These are phyloP conservation scores for Aspergillus sparsus DNA, from an alignment of 495 filamentous ascomycete genomes.

Conservation along the genomic window DNA sequence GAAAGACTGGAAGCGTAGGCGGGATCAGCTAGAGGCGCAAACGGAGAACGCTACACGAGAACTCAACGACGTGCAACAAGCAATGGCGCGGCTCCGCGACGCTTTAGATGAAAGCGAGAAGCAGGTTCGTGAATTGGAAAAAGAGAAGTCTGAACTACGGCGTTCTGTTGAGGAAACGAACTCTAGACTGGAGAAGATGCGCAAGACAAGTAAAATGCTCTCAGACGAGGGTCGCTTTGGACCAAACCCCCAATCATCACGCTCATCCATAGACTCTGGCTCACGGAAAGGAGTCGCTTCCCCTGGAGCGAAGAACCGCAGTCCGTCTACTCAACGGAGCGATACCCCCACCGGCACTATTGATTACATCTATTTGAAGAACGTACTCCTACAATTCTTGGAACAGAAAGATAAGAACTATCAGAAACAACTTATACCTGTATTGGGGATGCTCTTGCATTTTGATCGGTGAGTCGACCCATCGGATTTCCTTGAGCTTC, in stretches of 20 bases:
- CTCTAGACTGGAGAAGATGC: conserved; percentile 72
- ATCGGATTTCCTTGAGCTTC: neutral
- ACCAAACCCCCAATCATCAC: conserved; percentile 54
- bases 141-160: conserved; percentile 73
- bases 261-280: conserved; percentile 68
- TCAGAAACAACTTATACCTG: conserved; percentile 87
- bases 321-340: conserved; percentile 40
- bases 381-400: conserved; percentile 90
- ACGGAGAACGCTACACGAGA: conserved; percentile 70
- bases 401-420: conserved; percentile 92
- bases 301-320: conserved; percentile 40
- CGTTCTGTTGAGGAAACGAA: conserved; percentile 76
- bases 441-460: conserved; percentile 84
- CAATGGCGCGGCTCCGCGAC: conserved; percentile 76
- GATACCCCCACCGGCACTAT: conserved; percentile 47
- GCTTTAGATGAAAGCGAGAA: conserved; percentile 84
- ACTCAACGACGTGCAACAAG: conserved; percentile 68
- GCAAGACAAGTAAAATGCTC: conserved; percentile 65
- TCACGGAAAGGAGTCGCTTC: conserved; percentile 43
- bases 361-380: conserved; percentile 91
- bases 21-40: conserved; percentile 71
- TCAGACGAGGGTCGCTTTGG: conserved; percentile 45
- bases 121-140: conserved; percentile 77
- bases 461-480: conserved; percentile 74
- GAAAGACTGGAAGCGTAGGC: conserved; percentile 69